Base-by-base conservation (phyloP, 768 basidiomycete species). In the Suillus lakei region DNA sequence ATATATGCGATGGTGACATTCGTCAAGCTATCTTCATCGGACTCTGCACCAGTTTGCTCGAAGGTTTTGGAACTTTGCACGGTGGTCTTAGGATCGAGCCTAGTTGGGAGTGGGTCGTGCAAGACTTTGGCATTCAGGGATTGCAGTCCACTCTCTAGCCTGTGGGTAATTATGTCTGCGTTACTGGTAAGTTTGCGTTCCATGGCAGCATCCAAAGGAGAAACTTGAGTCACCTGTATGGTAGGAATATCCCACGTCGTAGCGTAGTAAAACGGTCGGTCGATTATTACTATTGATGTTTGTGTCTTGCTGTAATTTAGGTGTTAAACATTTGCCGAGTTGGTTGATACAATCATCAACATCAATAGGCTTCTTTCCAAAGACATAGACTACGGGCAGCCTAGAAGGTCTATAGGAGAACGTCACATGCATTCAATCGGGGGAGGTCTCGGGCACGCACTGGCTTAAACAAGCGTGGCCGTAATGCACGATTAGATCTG, bases 381-480 rank as follows among this genome's bases (percentile, higher is more conserved):
- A 95, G 41, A 98, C 88, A 74, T 97, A 98, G 38, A 96, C 85
- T 3, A 96, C 92, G 0, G 96, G 95, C 0, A 98, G 77, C 18
- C 95, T 87, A 28, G 92, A 93, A 13, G 93, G 92, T 68, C 96
- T 98, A 64, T 41, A 23, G 43, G 44, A 36, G 1, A 53, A 36
- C n/a, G 60, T 55, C 46, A 72, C 58, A 53, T 46, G 10, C 18
- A 28, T 30, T 18, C 1, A 15, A 48, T 30, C 4, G 30, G 26
- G 3, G 26, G 5, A 12, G 5, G 12, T 8, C 55, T 26, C 4
- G 7, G 46, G 30, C 39, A 82, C 94, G 68, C 70, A 97, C 95
- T 90, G 87, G 74, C 92, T 95, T 82, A 98, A 86, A 76, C 98
- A 99, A 0, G 97, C 96, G 80, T 98, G 93, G 2, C 97, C 97